A percentile compares a stretch with the other conserved stretches of the same genome.
phyloP scores from a whole-genome alignment of 805 yeast species.

The Hanseniaspora hatyaiensis region DNA sequence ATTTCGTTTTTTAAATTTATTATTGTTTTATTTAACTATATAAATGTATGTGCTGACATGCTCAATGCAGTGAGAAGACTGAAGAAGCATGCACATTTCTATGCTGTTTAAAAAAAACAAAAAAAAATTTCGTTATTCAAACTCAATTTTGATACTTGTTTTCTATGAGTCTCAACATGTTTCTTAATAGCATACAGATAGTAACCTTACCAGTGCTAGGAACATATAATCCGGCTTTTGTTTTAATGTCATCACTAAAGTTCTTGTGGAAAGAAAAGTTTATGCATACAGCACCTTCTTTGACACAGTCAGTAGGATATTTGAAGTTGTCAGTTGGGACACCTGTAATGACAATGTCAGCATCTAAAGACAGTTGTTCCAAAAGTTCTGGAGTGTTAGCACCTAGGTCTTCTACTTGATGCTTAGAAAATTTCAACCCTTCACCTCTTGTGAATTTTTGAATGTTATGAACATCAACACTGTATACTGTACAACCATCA shows the following conservation, averaged over 20 bases:
- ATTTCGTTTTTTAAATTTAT: not conserved
- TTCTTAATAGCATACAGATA: slow-evolving; percentile 84
- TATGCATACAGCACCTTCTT: slow-evolving; percentile 80
- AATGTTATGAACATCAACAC: slow-evolving; percentile 75
- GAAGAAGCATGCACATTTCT: too few relatives aligned
- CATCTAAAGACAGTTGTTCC: slow-evolving; percentile 53
- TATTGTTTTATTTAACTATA: not conserved
- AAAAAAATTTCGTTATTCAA: not conserved
- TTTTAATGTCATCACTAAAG: slow-evolving; percentile 71
- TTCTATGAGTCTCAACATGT: slow-evolving; percentile 67
- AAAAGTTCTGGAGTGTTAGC: slow-evolving; percentile 34
- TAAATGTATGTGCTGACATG: not conserved
- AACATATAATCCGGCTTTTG: slow-evolving; percentile 79
- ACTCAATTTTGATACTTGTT: slow-evolving; percentile 33
- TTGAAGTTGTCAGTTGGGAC: slow-evolving; percentile 78
- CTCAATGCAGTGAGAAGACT: too few relatives aligned
- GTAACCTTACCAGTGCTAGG: slow-evolving; percentile 96
- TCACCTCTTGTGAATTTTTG: slow-evolving; percentile 93
- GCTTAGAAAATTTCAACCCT: slow-evolving; percentile 68
- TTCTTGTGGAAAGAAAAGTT: slow-evolving; percentile 85
- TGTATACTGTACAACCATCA: slow-evolving; percentile 93
- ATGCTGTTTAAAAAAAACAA: not conserved
- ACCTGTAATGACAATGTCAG: slow-evolving; percentile 92
- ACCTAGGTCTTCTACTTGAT: slow-evolving; percentile 56
- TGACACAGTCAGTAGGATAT: slow-evolving; percentile 69